A percentile compares a stretch with the other conserved stretches of the same genome.
Conservation (phyloP, 2,329 filamentous ascomycete genomes). For the Cladosporium sp. region DNA sequence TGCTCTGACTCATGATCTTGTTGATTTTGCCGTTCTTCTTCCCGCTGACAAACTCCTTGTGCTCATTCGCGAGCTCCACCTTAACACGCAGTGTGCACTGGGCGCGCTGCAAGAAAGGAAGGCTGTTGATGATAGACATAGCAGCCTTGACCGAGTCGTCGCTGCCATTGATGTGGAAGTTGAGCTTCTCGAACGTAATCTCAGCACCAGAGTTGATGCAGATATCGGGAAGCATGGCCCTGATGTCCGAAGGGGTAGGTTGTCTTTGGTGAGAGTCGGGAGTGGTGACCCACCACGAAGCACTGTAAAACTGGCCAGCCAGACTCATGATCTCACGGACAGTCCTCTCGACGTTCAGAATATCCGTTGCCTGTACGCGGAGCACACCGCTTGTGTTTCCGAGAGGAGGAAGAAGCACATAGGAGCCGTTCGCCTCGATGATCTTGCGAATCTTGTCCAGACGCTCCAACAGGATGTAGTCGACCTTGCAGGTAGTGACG, state of each 20-base stretch:
- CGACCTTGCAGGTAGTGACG: constrained; percentile 87
- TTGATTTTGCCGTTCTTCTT: constrained; percentile 99
- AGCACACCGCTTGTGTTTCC: constrained; percentile 82
- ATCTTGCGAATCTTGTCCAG: constrained; percentile 98
- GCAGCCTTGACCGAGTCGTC: constrained; percentile 95
- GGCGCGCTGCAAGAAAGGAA: constrained; percentile 81
- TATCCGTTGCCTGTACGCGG: constrained; percentile 88
- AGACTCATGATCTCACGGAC: constrained; percentile 94
- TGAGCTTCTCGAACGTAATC: constrained; percentile 89
- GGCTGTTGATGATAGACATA: constrained; percentile 89
- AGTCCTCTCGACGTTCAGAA: constrained; percentile 90
- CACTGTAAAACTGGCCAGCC: constrained; percentile 95
- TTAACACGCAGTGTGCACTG: constrained; percentile 95
- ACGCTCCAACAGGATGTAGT: constrained; percentile 86
- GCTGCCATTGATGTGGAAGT: constrained; percentile 90
- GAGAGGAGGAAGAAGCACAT: constrained; percentile 86
- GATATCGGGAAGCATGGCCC: constrained; percentile 90
- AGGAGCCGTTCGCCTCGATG: constrained; percentile 93
- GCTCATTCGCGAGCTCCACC: constrained; percentile 97
- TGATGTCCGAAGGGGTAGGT: constrained; percentile 68
- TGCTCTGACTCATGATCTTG: constrained; percentile 99
- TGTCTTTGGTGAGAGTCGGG: constrained; percentile 65
- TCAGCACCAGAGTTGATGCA: constrained; percentile 96
- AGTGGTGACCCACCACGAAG: constrained; percentile 90
- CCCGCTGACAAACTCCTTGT: constrained; percentile 98